A percentile compares a stretch with the other conserved stretches of the same genome.
phyloP scores from a whole-genome alignment of 768 basidiomycete genomes.

The Lentinula raphanica region DNA sequence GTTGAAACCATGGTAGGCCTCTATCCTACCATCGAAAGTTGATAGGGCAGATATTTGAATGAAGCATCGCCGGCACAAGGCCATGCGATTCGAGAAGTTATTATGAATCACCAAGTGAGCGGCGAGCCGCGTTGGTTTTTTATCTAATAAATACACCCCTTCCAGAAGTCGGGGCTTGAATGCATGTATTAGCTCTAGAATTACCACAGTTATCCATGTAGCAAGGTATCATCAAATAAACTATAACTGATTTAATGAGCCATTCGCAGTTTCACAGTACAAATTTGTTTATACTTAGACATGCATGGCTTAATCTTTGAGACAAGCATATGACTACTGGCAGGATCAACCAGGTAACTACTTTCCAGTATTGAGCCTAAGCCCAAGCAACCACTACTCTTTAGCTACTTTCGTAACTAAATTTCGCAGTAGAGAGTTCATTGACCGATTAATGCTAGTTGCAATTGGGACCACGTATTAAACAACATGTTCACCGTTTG shows the following conservation, averaged over 20 bases:
- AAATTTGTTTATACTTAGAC: no score
- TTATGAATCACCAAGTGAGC: constrained; percentile 70
- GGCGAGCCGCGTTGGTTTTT: constrained; percentile 65
- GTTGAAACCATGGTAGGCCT: constrained; percentile 74
- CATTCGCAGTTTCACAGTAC: constrained; percentile 59
- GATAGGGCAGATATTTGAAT: constrained; percentile 65
- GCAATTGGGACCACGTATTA: no score
- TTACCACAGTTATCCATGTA: no score
- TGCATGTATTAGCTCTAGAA: constrained; percentile 75
- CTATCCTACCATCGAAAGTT: constrained; percentile 73
- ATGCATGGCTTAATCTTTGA: no score
- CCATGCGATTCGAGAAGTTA: constrained; percentile 70
- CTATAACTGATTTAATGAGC: constrained; percentile 82
- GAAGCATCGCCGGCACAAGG: constrained; percentile 70
- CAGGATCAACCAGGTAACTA: no score
- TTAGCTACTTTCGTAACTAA: no score
- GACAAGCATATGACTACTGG: no score
- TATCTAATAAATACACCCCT: constrained; percentile 64
- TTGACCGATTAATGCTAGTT: no score
- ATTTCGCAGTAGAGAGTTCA: no score
- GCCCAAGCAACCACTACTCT: no score
- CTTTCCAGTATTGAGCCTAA: no score
- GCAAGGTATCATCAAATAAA: constrained; percentile 72
- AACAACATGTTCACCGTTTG: no score
- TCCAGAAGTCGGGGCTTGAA: constrained; percentile 64